These are phyloP conservation scores for Eucommia ulmoides DNA, from an alignment of 257 asterid species.

Conservation along the genomic window DNA sequence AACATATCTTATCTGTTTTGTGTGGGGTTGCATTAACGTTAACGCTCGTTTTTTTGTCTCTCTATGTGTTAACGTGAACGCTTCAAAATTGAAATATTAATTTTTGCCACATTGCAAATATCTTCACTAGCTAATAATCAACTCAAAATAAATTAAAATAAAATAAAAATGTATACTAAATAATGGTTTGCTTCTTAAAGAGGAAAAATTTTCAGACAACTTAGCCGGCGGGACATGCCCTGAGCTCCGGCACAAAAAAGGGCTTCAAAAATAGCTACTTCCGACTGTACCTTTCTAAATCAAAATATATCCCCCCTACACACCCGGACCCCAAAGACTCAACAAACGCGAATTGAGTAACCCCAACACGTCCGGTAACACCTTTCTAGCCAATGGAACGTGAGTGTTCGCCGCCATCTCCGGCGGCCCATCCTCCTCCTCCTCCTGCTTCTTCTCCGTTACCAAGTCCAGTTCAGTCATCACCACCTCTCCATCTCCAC, in stretches of 20 bases:
- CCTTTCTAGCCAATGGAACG: constrained; percentile 63
- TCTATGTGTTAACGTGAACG: no score
- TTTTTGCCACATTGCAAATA: no score
- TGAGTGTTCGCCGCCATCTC: constrained; percentile 25
- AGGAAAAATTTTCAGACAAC: neutral
- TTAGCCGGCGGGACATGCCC: neutral
- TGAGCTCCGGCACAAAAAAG: neutral
- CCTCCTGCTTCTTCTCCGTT: neutral
- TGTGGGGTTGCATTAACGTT: no score
- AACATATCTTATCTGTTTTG: no score
- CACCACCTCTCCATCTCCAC: constrained; percentile 4
- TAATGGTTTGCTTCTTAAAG: no score
- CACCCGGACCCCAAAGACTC: constrained; percentile 88
- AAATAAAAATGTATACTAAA: no score
- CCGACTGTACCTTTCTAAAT: constrained; percentile 6
- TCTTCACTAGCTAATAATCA: no score
- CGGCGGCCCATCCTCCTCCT: constrained; percentile 11
- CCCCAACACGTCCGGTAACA: constrained; percentile 86
- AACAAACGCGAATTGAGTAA: constrained; percentile 72
- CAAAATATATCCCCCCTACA: constrained; percentile 13
- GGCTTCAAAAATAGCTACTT: constrained; percentile 1
- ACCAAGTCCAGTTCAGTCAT: neutral
- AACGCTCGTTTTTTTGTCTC: no score
- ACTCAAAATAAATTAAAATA: no score
- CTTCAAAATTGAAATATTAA: no score